Base-by-base conservation (phyloP, 2,329 filamentous ascomycete species). In the Alternaria brassicicola region DNA sequence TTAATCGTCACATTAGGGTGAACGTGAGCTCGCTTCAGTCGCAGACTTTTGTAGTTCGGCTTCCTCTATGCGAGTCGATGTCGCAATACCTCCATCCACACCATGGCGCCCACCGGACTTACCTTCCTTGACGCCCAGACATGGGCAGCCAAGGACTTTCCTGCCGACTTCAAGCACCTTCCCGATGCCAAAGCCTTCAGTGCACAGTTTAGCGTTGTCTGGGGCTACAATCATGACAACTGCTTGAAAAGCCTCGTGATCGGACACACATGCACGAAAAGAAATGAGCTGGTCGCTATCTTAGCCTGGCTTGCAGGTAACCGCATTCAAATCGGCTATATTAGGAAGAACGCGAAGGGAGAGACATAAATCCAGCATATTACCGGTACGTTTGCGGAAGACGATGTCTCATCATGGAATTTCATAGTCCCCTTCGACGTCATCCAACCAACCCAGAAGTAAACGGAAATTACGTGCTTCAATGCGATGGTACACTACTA, bases 251-350 rank as follows among this genome's bases (percentile, higher is more conserved):
- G 38, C 19, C 3, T 41, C 1, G 19, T 41, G 1, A 41, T 41
- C 13, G 38, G 38, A 12, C 21, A 21, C 21, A 41, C 38, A 6
- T 3, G 4, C 12, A 41, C 38, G 0, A 41, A 41, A 3, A 41
- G 19, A 1, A 2, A 19, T 1, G 23, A 25, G 6, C 38, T 7
- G 1, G 12, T 1, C 0, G 38, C 21, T 2, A 0, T 41, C 3
- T 1, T 41, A 2, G 38, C 38, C 0, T 41, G 38, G 38, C 38
- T 41, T 8, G 17, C 19, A 41, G 38, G 38, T 4, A 15, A 3
- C 38, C 19, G 38, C 6, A 39, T 39, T 13, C 17, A 13, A 12
- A 10, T 39, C 19, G 38, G 19, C 6, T 23, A 39, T 3, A 41
- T 41, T 8, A 19, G 38, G 0, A 41, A 41, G 38, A 41, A 41